Evolutionary conservation across 176 grass and related monocot genomes (phyloP).

Genomic region (Aegilops speltoides): DNA sequence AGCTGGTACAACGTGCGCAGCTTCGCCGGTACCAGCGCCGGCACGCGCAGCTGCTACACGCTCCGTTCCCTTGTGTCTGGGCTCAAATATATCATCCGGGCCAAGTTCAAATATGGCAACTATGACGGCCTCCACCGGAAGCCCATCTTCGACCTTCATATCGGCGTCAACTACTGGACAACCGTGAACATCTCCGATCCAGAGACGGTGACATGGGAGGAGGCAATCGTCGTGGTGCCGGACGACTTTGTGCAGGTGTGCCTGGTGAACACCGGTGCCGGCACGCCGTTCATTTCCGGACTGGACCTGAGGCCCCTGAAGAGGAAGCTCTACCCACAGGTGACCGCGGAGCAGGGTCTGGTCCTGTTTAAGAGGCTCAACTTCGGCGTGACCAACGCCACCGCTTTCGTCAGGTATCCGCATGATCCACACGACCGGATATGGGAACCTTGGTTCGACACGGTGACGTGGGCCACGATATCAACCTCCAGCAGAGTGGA

Average conservation of each 20-base stretch:
- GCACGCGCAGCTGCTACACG: no score
- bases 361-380: not conserved
- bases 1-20: slow-evolving; percentile 28
- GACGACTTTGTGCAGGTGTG: slow-evolving; percentile 42
- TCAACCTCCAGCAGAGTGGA: no score
- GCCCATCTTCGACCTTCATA: no score
- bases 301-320: slow-evolving; percentile 56
- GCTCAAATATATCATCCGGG: no score
- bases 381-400: not conserved
- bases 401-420: slow-evolving; percentile 27
- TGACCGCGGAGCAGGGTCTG: slow-evolving; percentile 8
- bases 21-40: slow-evolving; percentile 11
- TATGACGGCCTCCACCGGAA: no score
- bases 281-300: slow-evolving; percentile 63
- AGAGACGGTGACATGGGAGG: not conserved
- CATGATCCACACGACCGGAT: slow-evolving; percentile 35
- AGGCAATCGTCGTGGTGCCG: slow-evolving; percentile 16
- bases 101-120: no score
- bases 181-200: slow-evolving; percentile 22
- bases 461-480: no score
- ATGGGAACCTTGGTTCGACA: not conserved
- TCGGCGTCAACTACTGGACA: slow-evolving; percentile 29
- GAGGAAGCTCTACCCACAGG: not conserved
- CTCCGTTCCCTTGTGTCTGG: no score
- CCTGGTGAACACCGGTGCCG: slow-evolving; percentile 41